A percentile compares a stretch with the other conserved stretches of the same genome.
These are phyloP conservation scores for Fusarium protoensiforme DNA, from an alignment of 2,329 filamentous ascomycete species.

Conservation along the genomic window DNA sequence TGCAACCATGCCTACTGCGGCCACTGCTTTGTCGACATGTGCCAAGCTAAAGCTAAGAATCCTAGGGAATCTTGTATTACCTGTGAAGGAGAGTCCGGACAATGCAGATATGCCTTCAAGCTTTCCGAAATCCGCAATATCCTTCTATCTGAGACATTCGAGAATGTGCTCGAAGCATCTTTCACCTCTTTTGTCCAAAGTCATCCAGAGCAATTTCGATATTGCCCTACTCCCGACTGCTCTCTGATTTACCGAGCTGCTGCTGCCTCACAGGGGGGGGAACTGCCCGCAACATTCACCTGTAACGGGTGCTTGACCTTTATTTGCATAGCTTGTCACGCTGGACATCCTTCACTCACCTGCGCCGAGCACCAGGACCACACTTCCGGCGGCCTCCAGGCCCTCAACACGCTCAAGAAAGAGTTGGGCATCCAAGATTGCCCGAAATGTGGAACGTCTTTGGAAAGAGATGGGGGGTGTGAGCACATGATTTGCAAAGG, in stretches of 20 bases:
- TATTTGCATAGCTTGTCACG: background rate
- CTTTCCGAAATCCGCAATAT: background rate
- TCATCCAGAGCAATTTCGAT: background rate
- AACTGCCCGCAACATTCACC: background rate
- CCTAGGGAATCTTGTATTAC: background rate
- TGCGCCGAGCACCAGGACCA: background rate
- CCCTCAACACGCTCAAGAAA: background rate
- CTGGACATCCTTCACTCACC: background rate
- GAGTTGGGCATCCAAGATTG: background rate
- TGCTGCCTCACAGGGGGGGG: background rate
- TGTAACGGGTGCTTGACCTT: background rate
- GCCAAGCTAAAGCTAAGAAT: slow-evolving; percentile 5
- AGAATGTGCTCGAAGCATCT: background rate
- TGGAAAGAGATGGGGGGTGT: background rate
- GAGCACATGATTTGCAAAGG: background rate
- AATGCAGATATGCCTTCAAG: background rate
- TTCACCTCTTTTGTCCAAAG: background rate
- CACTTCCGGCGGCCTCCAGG: background rate
- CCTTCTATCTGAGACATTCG: background rate
- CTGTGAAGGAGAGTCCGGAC: background rate
- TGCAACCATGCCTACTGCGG: slow-evolving; percentile 57
- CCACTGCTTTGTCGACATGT: slow-evolving; percentile 50
- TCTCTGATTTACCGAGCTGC: background rate
- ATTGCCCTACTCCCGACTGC: background rate
- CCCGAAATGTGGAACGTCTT: background rate